Conservation (phyloP, 345 rosid species). For the Raphanus sativus region DNA sequence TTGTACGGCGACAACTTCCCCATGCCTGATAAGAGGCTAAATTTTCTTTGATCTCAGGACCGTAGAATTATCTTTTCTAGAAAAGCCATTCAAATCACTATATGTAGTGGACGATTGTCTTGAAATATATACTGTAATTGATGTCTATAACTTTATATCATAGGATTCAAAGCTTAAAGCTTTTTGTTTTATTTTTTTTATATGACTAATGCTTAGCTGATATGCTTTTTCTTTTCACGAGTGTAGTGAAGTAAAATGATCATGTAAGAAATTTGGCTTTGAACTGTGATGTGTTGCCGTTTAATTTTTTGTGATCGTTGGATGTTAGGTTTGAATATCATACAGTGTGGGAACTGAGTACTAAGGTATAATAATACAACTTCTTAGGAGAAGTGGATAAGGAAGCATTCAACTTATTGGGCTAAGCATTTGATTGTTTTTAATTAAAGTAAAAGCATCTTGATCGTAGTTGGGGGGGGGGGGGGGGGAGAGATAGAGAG, state of each 20-base stretch:
- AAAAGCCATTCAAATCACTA: slow-evolving; percentile 6
- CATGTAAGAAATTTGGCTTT: not conserved
- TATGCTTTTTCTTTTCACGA: not conserved
- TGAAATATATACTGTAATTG: not conserved
- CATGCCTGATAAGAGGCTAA: slow-evolving; percentile 3
- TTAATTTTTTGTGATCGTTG: not conserved
- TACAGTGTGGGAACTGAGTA: not conserved
- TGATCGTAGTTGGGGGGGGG: not conserved
- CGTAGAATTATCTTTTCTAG: not conserved
- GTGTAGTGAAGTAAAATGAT: not conserved
- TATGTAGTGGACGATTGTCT: not conserved
- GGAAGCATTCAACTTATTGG: slow-evolving; percentile 12
- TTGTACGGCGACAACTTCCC: slow-evolving; percentile 3
- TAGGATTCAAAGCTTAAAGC: not conserved
- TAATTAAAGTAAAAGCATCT: not conserved
- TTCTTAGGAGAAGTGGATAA: slow-evolving; percentile 6
- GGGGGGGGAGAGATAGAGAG: too few species aligned
- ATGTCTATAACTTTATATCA: slow-evolving; percentile 5
- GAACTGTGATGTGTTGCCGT: not conserved
- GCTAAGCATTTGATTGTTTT: not conserved
- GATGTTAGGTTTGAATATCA: not conserved
- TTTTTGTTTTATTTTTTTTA: not conserved
- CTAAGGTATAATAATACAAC: not conserved
- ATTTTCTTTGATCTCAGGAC: not conserved
- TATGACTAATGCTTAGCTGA: not conserved